These are phyloP conservation scores for Capsicum rhomboideum DNA, from an alignment of 257 asterid genomes.

Conservation along the genomic window DNA sequence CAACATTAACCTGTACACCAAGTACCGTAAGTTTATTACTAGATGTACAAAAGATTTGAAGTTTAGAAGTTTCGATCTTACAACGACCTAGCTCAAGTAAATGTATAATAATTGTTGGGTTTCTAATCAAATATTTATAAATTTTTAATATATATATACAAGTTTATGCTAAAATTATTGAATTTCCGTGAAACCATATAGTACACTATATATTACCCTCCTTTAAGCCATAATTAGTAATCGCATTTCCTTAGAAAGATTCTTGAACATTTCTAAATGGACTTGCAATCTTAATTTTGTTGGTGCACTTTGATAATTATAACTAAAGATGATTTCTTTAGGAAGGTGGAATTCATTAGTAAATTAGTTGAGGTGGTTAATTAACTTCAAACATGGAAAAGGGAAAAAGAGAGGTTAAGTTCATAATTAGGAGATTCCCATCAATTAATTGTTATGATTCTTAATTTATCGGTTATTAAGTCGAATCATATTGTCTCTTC, in stretches of 20 bases:
- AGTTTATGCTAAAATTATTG: neutral
- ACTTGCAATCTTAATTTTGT: neutral
- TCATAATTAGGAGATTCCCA: neutral
- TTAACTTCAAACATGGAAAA: no score
- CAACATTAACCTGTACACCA: neutral
- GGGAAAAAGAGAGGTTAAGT: neutral
- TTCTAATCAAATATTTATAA: no score
- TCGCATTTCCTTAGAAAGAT: neutral
- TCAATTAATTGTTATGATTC: neutral
- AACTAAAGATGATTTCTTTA: neutral
- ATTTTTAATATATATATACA: no score
- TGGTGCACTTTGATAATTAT: neutral
- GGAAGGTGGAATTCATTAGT: neutral
- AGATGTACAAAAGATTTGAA: no score
- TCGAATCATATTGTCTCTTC: neutral
- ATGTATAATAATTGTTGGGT: neutral
- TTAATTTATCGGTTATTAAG: neutral
- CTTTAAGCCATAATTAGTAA: neutral
- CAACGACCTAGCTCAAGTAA: neutral
- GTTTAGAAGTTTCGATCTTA: neutral
- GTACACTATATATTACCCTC: neutral
- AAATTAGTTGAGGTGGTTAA: slow-evolving; percentile 1
- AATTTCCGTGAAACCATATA: neutral
- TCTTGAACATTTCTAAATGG: neutral
- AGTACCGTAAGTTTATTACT: neutral